Evolutionary conservation across 805 yeast genomes (phyloP).

Genomic region (Saturnispora mendoncae): DNA sequence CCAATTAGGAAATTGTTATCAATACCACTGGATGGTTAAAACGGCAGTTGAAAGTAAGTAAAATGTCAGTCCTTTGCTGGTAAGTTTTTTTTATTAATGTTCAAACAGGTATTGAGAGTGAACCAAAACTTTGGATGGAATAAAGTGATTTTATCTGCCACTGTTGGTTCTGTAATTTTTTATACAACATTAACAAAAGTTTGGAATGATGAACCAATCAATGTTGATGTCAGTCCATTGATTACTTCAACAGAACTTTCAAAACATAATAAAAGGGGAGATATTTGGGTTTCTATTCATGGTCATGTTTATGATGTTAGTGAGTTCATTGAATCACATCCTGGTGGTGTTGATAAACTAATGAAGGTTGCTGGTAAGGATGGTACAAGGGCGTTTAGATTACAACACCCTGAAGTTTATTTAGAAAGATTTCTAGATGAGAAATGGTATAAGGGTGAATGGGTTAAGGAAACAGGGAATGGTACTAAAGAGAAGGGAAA

Average conservation of each 20-base stretch:
- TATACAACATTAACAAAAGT: conserved; percentile 14
- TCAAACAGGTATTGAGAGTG: neutral
- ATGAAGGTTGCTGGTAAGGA: conserved; percentile 68
- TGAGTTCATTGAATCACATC: conserved; percentile 75
- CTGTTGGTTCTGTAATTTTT: neutral
- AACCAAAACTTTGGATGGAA: neutral
- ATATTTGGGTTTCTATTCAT: conserved; percentile 79
- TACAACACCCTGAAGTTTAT: conserved; percentile 23
- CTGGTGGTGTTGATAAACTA: conserved; percentile 81
- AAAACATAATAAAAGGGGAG: conserved; percentile 46
- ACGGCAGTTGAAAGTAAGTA: neutral
- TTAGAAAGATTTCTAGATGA: conserved; percentile 19
- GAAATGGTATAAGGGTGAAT: conserved; percentile 32
- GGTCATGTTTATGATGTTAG: conserved; percentile 85
- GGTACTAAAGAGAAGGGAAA: conserved; percentile 25
- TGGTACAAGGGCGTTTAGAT: conserved; percentile 31
- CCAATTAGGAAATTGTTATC: conserved; percentile 4
- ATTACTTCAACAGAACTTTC: conserved; percentile 14
- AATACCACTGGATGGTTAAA: too few species aligned
- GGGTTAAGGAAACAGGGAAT: conserved; percentile 19
- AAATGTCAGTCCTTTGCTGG: neutral
- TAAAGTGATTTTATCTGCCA: neutral
- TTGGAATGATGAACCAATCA: conserved; percentile 53
- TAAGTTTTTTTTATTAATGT: too few species aligned
- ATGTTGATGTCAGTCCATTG: conserved; percentile 9